Evolutionary conservation across 2,329 filamentous ascomycete species (phyloP).

Genomic region (Apiospora malaysiana): DNA sequence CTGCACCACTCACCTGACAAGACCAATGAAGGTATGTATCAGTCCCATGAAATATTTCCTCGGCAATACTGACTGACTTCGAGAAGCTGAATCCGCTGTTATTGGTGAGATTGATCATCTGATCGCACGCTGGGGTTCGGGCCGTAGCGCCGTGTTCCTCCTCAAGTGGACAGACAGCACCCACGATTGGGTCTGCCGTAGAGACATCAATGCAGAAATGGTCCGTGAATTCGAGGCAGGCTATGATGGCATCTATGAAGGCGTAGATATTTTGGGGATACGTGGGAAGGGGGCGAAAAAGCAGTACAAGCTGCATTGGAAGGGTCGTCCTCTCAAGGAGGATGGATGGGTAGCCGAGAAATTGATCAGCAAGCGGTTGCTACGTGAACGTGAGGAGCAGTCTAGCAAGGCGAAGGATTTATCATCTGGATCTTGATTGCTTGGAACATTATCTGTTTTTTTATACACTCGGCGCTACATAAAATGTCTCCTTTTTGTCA

Average conservation of each 20-base stretch:
- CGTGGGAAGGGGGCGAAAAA: not conserved
- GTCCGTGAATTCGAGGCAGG: not conserved
- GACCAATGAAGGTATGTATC: not conserved
- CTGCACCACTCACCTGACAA: not conserved
- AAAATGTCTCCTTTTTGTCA: not conserved
- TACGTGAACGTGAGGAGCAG: not conserved
- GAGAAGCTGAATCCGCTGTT: not conserved
- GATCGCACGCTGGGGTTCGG: not conserved
- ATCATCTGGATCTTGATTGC: not conserved
- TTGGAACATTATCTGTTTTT: not conserved
- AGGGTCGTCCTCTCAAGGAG: not conserved
- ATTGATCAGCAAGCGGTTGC: not conserved
- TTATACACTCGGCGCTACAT: not conserved
- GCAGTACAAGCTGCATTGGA: constrained; percentile 4
- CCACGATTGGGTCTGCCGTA: not conserved
- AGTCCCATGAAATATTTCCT: not conserved
- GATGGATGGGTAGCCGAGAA: not conserved
- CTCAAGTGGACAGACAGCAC: not conserved
- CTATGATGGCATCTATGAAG: not conserved
- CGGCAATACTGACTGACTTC: not conserved
- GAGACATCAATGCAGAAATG: not conserved
- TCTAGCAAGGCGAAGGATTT: not conserved
- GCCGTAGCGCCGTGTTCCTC: not conserved
- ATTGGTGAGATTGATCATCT: constrained; percentile 1
- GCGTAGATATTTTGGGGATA: not conserved